A percentile compares a stretch with the other conserved stretches of the same genome.
These are phyloP conservation scores for Solanum piurae DNA, from an alignment of 257 asterid species.

Conservation along the genomic window DNA sequence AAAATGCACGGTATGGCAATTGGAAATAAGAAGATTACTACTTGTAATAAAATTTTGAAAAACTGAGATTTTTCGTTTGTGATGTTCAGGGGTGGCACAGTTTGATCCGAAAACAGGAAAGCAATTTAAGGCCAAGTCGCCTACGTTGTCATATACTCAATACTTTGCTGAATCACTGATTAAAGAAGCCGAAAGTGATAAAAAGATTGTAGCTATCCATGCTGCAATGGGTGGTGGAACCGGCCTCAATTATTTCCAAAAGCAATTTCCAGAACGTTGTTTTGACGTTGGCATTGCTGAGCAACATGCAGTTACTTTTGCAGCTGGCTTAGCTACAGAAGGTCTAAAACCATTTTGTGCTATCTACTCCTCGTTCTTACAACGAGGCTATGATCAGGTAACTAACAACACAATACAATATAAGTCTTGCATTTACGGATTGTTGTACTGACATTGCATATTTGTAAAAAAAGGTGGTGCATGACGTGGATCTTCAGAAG, in stretches of 20 bases:
- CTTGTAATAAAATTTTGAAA: neutral
- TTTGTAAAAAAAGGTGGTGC: conserved; percentile 45
- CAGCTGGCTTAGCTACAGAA: conserved; percentile 76
- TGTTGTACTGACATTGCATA: neutral
- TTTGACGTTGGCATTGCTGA: conserved; percentile 85
- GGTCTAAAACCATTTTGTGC: conserved; percentile 87
- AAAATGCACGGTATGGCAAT: conserved; percentile 58
- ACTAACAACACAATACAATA: neutral
- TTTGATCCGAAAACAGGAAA: conserved; percentile 72
- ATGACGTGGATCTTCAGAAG: conserved; percentile 78
- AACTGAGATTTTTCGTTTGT: neutral
- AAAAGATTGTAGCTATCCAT: conserved; percentile 54
- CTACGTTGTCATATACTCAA: conserved; percentile 62
- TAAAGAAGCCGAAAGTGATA: conserved; percentile 62
- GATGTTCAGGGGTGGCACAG: conserved; percentile 54
- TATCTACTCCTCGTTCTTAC: conserved; percentile 64
- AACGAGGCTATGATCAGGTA: conserved; percentile 80
- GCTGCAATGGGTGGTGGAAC: conserved; percentile 96
- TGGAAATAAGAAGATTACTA: neutral
- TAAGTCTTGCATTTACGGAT: neutral
- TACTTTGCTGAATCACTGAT: conserved; percentile 70
- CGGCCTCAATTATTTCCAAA: conserved; percentile 62
- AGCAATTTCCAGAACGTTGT: conserved; percentile 51
- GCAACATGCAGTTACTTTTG: conserved; percentile 80
- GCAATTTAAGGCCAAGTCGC: conserved; percentile 36